A percentile compares a stretch with the other conserved stretches of the same genome.
Conservation (phyloP, 352 stramenopile genomes). For the Pythium dissimile region DNA sequence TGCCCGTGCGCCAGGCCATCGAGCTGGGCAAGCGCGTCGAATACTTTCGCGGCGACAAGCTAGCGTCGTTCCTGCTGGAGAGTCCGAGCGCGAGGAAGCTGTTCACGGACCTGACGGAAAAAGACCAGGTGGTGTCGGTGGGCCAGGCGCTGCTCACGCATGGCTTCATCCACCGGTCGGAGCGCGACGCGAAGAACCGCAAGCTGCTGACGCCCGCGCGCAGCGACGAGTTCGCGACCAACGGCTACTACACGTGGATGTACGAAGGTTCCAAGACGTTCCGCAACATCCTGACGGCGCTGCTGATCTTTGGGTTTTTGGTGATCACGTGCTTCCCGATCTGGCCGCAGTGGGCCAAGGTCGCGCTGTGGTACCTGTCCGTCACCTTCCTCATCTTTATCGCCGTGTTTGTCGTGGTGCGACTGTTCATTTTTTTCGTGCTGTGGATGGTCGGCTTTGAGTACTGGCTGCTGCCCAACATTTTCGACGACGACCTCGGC, state of each 20-base stretch:
- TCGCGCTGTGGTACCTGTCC: conserved; percentile 97
- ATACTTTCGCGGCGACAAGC: conserved; percentile 90
- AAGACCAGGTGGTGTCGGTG: conserved; percentile 75
- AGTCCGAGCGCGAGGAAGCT: conserved; percentile 79
- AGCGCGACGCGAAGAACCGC: conserved; percentile 84
- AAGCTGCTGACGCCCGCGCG: conserved; percentile 77
- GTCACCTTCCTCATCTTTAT: conserved; percentile 99
- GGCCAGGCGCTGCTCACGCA: conserved; percentile 71
- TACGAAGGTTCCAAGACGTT: conserved; percentile 98
- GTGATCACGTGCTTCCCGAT: conserved; percentile 98
- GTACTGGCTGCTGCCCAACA: conserved; percentile 98
- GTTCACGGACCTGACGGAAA: conserved; percentile 74
- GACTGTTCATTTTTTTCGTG: conserved; percentile 95
- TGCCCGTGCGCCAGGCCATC: conserved; percentile 86
- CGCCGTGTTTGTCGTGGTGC: conserved; percentile 94
- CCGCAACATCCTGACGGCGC: conserved; percentile 95
- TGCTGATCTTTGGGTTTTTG: conserved; percentile 97
- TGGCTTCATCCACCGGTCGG: conserved; percentile 85
- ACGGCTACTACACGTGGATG: conserved; percentile 99
- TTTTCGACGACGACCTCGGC: conserved; percentile 98
- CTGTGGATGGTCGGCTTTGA: conserved; percentile 95
- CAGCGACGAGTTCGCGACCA: conserved; percentile 92
- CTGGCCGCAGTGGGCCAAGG: conserved; percentile 98
- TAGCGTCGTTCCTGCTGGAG: conserved; percentile 81
- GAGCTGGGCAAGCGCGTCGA: conserved; percentile 90